Base-by-base conservation (phyloP, 371 early-diverging fungal species). In the Mortierella sp. region DNA sequence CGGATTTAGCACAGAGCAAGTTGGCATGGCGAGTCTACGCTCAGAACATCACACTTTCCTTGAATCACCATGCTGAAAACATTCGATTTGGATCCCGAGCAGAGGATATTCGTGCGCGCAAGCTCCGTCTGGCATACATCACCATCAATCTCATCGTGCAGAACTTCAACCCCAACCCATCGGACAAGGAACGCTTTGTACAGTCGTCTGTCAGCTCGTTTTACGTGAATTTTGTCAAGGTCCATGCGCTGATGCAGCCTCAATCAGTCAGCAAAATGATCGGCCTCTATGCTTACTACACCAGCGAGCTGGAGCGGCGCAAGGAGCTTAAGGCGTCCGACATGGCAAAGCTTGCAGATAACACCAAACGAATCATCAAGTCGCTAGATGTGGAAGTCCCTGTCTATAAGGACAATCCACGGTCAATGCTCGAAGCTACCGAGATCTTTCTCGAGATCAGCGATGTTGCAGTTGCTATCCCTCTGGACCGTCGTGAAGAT, bases 201-300 rank as follows among this genome's bases (percentile, higher is more conserved):
- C 69, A 52, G 43, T 67, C 41, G 40, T 58, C 55, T 9, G 66
- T 87, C 24, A 82, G 83, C 14, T 80, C 88, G 3, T 83, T 87
- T 27, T 81, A 82, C 54, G 67, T 94, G 2, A 74, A 81, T 24
- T 63, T 93, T 29, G 54, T 80, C 12, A 86, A 89, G 55, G 80
- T 92, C 9, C 90, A 90, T 57, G 88, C 90, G 0, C 85, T 93
- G 9, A 87, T 93, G 90, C 93, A 92, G 48, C 93, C 94, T 0
- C 87, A 85, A 63, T 91, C 93, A 0, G 70, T 94, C 0, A 90
- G 91, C 19, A 85, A 84, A 45, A 74, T 92, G 17, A 84, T 89
- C 3, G 93, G 92, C 43, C 80, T 90, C 60, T 85, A 88, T 25
- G 79, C 90, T 16, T 92, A 87, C 62, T 93, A 91, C 63, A 83